phyloP scores from a whole-genome alignment of 306 rosid species.

The Castanea crenata region DNA sequence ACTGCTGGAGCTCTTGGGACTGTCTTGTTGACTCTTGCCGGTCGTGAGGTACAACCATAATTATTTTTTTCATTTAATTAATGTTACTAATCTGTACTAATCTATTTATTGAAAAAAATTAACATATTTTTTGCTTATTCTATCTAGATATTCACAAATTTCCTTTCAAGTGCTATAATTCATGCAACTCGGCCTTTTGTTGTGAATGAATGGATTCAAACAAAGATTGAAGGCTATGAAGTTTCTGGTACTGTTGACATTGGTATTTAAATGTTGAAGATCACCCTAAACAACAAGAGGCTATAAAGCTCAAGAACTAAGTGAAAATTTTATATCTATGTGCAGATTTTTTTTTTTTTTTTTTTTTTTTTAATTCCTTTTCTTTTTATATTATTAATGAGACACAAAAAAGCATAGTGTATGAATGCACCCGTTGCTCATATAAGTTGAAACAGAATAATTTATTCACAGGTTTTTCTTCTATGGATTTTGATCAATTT shows the following conservation, averaged over 20 bases:
- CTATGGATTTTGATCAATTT: conserved; percentile 25
- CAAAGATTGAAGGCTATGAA: conserved; percentile 92
- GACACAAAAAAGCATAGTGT: neutral
- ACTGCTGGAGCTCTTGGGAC: conserved; percentile 99
- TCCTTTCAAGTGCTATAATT: conserved; percentile 93
- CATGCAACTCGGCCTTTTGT: conserved; percentile 97
- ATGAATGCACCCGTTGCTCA: neutral
- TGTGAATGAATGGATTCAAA: conserved; percentile 91
- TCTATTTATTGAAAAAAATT: neutral
- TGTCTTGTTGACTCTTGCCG: conserved; percentile 93
- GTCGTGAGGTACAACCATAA: conserved; percentile 74
- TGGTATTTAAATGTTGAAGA: conserved; percentile 33
- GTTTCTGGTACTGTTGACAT: conserved; percentile 98
- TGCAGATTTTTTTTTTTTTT: neutral
- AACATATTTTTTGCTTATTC: conserved; percentile 13
- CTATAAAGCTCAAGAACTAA: neutral
- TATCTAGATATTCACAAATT: conserved; percentile 88
- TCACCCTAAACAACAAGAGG: neutral
- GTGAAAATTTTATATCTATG: neutral
- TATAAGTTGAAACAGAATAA: neutral
- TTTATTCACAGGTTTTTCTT: conserved; percentile 1
- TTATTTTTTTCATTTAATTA: conserved; percentile 5
- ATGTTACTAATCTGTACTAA: neutral
- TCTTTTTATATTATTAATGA: neutral
- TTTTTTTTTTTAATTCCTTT: no score